A percentile compares a stretch with the other conserved stretches of the same genome.
Conservation (phyloP, 352 stramenopile species). For the Phytophthora pseudosyringae region DNA sequence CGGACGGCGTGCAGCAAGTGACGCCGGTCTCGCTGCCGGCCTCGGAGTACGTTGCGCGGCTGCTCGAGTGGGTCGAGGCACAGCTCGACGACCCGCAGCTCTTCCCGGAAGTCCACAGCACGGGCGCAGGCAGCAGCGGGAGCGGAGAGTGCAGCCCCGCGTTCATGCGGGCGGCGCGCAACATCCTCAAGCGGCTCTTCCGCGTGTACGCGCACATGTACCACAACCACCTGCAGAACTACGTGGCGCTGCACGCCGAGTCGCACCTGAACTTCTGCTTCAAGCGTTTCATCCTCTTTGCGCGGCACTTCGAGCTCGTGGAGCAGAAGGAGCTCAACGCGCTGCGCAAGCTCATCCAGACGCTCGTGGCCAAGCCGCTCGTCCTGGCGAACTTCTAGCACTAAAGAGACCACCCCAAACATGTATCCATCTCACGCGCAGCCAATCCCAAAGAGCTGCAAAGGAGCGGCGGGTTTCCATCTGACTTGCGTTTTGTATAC, state of each 20-base stretch:
- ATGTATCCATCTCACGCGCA: slow-evolving; percentile 44
- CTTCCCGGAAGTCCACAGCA: slow-evolving; percentile 49
- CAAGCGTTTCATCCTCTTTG: slow-evolving; percentile 98
- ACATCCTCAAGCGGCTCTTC: slow-evolving; percentile 96
- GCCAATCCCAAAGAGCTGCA: slow-evolving; percentile 34
- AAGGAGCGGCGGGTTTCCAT: slow-evolving; percentile 20
- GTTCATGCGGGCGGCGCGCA: slow-evolving; percentile 64
- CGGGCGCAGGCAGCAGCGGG: slow-evolving; percentile 18
- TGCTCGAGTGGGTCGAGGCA: slow-evolving; percentile 88
- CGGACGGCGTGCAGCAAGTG: slow-evolving; percentile 61
- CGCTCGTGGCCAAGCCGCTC: slow-evolving; percentile 20
- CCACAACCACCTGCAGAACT: slow-evolving; percentile 93
- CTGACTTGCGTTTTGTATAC: slow-evolving; percentile 30
- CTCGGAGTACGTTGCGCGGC: slow-evolving; percentile 83
- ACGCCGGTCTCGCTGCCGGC: slow-evolving; percentile 66
- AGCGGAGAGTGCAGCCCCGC: slow-evolving; percentile 23
- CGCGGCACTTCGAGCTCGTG: slow-evolving; percentile 92
- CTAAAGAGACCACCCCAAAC: slow-evolving; percentile 2
- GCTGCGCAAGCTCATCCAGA: slow-evolving; percentile 92
- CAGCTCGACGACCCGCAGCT: slow-evolving; percentile 80
- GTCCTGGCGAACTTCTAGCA: slow-evolving; percentile 23
- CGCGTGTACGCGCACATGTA: slow-evolving; percentile 98
- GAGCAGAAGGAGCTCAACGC: slow-evolving; percentile 95
- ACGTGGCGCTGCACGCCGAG: slow-evolving; percentile 92
- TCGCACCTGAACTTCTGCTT: slow-evolving; percentile 97